Percentiles rank a stretch among this genome's conserved stretches.
These are phyloP conservation scores for Grosmannia serpens DNA, from an alignment of 2,329 filamentous ascomycete genomes.

Conservation along the genomic window DNA sequence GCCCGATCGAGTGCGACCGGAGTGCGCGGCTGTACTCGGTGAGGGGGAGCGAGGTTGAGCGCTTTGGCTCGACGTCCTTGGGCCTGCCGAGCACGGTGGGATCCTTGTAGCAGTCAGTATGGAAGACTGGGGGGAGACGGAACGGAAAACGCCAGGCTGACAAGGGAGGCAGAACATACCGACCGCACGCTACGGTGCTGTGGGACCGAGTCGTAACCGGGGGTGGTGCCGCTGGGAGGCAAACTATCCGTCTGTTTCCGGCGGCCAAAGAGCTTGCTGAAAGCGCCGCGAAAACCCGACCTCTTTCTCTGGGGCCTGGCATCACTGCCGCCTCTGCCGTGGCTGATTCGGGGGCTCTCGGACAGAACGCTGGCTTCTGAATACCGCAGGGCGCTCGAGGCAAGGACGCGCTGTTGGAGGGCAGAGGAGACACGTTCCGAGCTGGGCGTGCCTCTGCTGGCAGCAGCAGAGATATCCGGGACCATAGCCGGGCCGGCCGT, in stretches of 20 bases:
- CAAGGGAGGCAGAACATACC: background rate
- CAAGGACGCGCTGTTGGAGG: conserved; percentile 21
- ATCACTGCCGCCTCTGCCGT: background rate
- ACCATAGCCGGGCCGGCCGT: background rate
- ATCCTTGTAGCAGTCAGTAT: conserved; percentile 19
- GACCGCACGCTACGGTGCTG: conserved; percentile 37
- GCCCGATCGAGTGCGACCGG: conserved; percentile 49
- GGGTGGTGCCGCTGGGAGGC: conserved; percentile 16
- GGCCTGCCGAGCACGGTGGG: conserved; percentile 23
- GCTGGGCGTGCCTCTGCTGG: background rate
- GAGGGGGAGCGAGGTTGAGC: conserved; percentile 47
- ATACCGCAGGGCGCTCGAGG: conserved; percentile 31
- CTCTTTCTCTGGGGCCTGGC: conserved; percentile 39
- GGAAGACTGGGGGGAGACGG: background rate
- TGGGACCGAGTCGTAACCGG: conserved; percentile 16
- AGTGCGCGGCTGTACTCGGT: conserved; percentile 50
- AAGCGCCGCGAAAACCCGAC: conserved; percentile 42
- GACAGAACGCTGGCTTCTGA: conserved; percentile 34
- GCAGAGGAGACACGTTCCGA: conserved; percentile 6
- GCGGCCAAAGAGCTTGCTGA: conserved; percentile 47
- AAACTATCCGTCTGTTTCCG: conserved; percentile 34
- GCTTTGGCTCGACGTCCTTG: conserved; percentile 32
- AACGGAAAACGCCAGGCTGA: background rate
- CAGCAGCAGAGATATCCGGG: background rate
- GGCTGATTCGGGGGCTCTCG: conserved; percentile 14